Evolutionary conservation across 2,329 filamentous ascomycete species (phyloP), one percentile per base, ranked within the genome.

Genomic region (Coniella lustricola): DNA sequence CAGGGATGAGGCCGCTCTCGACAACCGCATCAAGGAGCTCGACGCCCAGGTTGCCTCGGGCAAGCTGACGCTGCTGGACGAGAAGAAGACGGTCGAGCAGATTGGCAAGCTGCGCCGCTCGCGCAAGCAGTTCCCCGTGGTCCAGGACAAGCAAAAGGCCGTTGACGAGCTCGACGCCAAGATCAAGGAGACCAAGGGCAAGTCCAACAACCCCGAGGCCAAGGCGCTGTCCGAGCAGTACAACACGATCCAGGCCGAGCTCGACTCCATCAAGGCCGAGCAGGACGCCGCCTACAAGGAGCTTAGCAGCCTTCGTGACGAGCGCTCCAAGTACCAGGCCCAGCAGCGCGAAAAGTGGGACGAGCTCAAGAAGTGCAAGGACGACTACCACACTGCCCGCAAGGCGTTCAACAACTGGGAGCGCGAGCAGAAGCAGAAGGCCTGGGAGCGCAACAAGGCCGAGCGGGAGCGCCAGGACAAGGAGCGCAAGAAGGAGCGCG

Each of bases 11-110:
- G 90, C 95, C 50, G 93, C 97, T 55, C 73, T 98, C 56, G 89
- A 97, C 66, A 76, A 77, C 55, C 82, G 93, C 68, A 93, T 97
- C 59, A 77, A 80, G 52, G 75, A 76, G 45, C 81, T 96, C 46
- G 87, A 95, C 57, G 84, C 84, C 68, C 80, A 91, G 65, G 90
- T 97, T 59, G 87, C 95, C 66, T 79, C 82, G 32, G 91, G 91
- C 56, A 85, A 79, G 65, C 90, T 98, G 85, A 95, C 90, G 72
- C 75, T 98, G 44, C 93, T 97, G 10, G 93, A 98, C 60, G 93
- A 97, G 80, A 94, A 89, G 77, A 97, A 96, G 79, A 84, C 88
- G 8, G 76, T 97, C 17, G 72, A 79, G 44, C 89, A 96, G 60
- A 84, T 95, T 59, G 87, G 85, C 42, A 84, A 73, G 65, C 73